Base-by-base conservation (phyloP, 2,329 filamentous ascomycete species). In the Berkeleyomyces rouxiae region DNA sequence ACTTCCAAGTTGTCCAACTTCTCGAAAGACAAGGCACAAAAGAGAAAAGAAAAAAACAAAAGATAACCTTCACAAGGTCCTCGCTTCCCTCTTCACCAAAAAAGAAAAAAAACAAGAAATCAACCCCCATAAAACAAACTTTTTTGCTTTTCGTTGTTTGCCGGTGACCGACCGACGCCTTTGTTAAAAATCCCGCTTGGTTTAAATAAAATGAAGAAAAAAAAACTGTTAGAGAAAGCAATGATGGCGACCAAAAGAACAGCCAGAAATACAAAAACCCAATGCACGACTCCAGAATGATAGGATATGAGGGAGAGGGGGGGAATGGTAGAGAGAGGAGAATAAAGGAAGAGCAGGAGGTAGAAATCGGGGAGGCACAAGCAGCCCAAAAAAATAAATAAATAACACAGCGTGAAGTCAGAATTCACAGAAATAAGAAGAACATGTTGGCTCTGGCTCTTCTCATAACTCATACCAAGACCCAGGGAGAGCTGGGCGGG, bases 101-200 rank as follows among this genome's bases (percentile, higher is more conserved):
- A 37, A 16, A 16, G 23, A 23, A 23, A 40, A 43, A 31, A 60
- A 16, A 60, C 4, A 7, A 55, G 10, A 39, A 47, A 13, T 10
- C n/a, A 33, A 39, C 23, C 16, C 13, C 47, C 47, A 46, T 33
- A 40, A 58, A 62, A 63, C 46, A 42, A 62, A 60, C 59, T 62
- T 64, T 64, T 64, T 62, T 59, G 39, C 59, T 62, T 60, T 63
- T 62, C 59, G 36, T 62, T 33, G 31, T 60, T 62, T 53, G 57
- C 63, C 63, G 44, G 59, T 55, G 59, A 44, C 61, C 61, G 44
- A 62, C 61, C 60, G 53, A 43, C 61, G 49, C 57, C 58, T 59
- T 57, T 58, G 47, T 46, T 60, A 49, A 42, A 64, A 60, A 39
- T n/a, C 59, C 40, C 7, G 39, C 40, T 53, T 31, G 43, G 42